Base-by-base conservation (phyloP, 208 protist species). In the Herpetomonas samuelpessoai region DNA sequence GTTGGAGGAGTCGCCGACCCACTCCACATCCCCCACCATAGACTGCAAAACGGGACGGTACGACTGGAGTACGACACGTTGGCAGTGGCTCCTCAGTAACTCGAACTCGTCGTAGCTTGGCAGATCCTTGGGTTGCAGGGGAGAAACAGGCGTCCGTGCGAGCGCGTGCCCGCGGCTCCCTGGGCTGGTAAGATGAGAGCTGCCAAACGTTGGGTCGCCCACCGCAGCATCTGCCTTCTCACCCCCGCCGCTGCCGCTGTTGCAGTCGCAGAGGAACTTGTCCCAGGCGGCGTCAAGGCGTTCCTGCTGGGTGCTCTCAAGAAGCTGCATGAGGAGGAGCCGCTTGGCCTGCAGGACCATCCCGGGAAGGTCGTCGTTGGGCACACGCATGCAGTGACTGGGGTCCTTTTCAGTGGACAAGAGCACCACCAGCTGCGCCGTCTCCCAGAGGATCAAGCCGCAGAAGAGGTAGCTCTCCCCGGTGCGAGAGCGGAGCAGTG, bases 251-350 rank as follows among this genome's bases (percentile, higher is more conserved):
- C 35, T 41, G 35, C 47, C 10, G 26, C 47, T 19, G 14, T 4
- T 12, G 12, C 28, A 57, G 2, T 49, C 14, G 6, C 16, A 35
- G 2, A 79, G 30, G 29, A 87, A 79, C 61, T 79, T 73, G 1
- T 77, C 67, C 79, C 81, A 79, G 18, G 81, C 81, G 29, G 65
- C 74, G 46, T 85, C 68, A 0, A 93, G 58, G 21, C 74, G 71
- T 62, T 83, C 73, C 54, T 83, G 83, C 51, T 87, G 76, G 10
- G 79, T 89, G 62, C 79, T 82, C n/a, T 91, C 83, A 0, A 86
- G 51, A 49, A 94, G 76, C 46, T 86, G 69, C 19, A 72, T 70
- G 14, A 89, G 72, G 45, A 94, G 59, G 41, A 81, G 19, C 16
- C 67, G 26, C 65, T 79, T 84, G 1, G 83, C 87, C 12, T 68